Evolutionary conservation across 2,329 filamentous ascomycete genomes (phyloP).

Genomic region (Aureobasidium namibiae): DNA sequence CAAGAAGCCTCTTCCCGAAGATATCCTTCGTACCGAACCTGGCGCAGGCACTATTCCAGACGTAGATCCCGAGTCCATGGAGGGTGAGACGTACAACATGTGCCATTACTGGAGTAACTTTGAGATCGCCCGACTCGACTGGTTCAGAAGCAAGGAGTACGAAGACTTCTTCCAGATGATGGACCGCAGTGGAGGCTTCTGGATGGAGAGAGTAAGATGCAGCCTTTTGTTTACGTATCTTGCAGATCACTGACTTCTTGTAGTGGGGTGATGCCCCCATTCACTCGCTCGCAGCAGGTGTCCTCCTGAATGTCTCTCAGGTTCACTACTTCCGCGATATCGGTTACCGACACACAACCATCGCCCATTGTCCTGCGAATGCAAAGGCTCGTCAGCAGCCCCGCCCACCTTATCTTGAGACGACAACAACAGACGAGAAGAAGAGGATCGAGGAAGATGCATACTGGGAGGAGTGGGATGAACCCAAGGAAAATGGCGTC

Average conservation of each 20-base stretch:
- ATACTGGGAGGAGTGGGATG: conserved; percentile 87
- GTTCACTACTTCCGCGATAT: conserved; percentile 99
- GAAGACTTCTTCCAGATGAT: conserved; percentile 99
- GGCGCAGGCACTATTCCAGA: conserved; percentile 63
- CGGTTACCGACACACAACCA: conserved; percentile 96
- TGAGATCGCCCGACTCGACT: conserved; percentile 88
- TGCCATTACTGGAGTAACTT: conserved; percentile 99
- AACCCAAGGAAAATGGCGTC: conserved; percentile 88
- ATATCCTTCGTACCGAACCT: conserved; percentile 69
- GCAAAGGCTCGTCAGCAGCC: conserved; percentile 80
- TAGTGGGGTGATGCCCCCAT: conserved; percentile 99
- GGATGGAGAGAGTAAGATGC: conserved; percentile 83
- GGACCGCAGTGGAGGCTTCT: conserved; percentile 96
- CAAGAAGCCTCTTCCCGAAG: conserved; percentile 65
- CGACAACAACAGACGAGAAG: conserved; percentile 47
- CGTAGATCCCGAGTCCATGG: conserved; percentile 88
- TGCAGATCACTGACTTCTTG: conserved; percentile 29
- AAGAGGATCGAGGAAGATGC: conserved; percentile 85
- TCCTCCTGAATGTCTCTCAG: conserved; percentile 69
- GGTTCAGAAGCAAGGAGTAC: conserved; percentile 96
- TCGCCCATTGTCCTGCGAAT: conserved; percentile 96
- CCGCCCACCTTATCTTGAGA: conserved; percentile 61
- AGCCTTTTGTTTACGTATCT: neutral
- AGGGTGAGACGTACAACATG: conserved; percentile 98
- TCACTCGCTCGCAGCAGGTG: conserved; percentile 90